Evolutionary conservation across 148 eudicot genomes (phyloP).

Genomic region (Dysphania ambrosioides): DNA sequence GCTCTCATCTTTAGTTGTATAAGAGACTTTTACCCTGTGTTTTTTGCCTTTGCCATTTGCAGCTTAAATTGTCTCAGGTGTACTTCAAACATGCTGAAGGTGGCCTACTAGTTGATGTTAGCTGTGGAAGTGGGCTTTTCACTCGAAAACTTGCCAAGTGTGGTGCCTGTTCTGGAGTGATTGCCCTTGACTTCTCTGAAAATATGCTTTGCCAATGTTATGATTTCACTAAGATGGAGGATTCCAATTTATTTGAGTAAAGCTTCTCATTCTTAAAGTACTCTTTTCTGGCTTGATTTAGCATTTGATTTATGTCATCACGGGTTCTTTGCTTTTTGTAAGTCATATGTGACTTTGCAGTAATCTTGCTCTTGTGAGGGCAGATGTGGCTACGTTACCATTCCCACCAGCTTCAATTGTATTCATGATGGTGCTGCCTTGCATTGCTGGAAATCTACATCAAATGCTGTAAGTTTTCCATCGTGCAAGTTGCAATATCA

Average conservation of each 20-base stretch:
- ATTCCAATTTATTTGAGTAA: conserved; percentile 52
- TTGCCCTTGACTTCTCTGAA: conserved; percentile 96
- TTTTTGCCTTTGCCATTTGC: conserved; percentile 30
- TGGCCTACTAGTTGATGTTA: conserved; percentile 84
- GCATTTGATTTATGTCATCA: neutral
- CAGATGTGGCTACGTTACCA: conserved; percentile 95
- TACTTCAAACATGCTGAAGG: conserved; percentile 83
- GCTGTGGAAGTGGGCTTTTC: conserved; percentile 97
- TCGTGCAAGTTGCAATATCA: conserved; percentile 3
- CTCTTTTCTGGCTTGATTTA: neutral
- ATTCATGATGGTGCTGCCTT: conserved; percentile 99
- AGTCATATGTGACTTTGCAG: conserved; percentile 43
- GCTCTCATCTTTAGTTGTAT: neutral
- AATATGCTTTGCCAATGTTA: conserved; percentile 95
- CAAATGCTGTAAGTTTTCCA: conserved; percentile 73
- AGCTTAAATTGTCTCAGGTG: conserved; percentile 96
- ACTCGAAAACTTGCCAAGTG: conserved; percentile 82
- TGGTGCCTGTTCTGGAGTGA: conserved; percentile 65
- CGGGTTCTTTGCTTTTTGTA: conserved; percentile 14
- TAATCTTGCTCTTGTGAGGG: conserved; percentile 91
- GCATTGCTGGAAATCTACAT: conserved; percentile 98
- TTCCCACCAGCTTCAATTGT: conserved; percentile 77
- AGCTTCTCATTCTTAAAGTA: conserved; percentile 19
- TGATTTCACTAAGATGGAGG: conserved; percentile 74
- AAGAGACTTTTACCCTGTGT: neutral